A percentile compares a stretch with the other conserved stretches of the same genome.
phyloP scores from a whole-genome alignment of 163 green algal genomes.

The Dunaliella salina region DNA sequence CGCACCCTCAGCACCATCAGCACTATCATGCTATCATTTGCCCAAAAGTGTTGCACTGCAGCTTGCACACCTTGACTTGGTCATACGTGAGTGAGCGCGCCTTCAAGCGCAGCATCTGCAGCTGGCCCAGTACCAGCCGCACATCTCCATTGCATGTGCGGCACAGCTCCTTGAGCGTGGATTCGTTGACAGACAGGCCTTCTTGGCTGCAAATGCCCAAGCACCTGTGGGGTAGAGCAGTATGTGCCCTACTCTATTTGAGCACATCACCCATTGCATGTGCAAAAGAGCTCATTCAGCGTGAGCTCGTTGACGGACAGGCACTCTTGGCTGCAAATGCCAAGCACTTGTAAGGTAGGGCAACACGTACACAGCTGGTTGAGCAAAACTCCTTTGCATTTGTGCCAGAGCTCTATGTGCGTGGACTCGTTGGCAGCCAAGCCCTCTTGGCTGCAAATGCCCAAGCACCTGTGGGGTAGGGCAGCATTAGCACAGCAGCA shows the following conservation, averaged over 20 bases:
- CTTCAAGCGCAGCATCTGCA: constrained; percentile 80
- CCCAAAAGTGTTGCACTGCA: no score
- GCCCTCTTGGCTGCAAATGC: not conserved
- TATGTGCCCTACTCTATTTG: not conserved
- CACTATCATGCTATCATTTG: no score
- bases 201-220: constrained; percentile 58
- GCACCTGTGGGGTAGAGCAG: not conserved
- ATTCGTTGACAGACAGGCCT: constrained; percentile 64
- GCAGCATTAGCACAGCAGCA: no score
- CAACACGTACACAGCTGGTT: no score
- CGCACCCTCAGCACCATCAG: no score
- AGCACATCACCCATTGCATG: not conserved
- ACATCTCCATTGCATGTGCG: constrained; percentile 84
- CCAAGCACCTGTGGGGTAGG: not conserved
- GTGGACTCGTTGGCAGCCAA: not conserved
- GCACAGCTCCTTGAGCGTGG: constrained; percentile 77
- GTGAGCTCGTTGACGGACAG: not conserved
- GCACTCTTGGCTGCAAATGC: not conserved
- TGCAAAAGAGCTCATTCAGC: not conserved
- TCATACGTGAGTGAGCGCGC: constrained; percentile 65
- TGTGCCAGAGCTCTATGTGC: not conserved
- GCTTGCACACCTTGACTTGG: constrained; percentile 69
- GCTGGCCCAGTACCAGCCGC: constrained; percentile 86
- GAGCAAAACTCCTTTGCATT: no score
- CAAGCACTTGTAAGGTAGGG: not conserved